Evolutionary conservation across 2,329 filamentous ascomycete genomes (phyloP), one percentile per base, ranked within the genome.

Genomic region (Blumeriella jaapii): DNA sequence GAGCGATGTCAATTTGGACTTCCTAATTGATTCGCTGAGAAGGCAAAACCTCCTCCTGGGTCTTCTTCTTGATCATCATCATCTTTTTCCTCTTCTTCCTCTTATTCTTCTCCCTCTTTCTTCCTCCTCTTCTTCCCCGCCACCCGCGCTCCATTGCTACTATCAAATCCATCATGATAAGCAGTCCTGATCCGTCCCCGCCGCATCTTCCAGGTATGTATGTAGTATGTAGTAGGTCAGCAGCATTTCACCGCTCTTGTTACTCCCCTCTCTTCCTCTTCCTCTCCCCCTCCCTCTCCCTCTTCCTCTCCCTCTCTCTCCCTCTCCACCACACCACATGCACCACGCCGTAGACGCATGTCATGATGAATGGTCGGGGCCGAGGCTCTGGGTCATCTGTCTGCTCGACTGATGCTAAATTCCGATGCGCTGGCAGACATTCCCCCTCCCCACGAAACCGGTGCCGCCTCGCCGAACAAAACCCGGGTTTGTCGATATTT

Each of bases 401-500:
- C 33, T 34, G 34, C 34, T 34, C 38, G 40, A 40, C 41, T 41
- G 39, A 34, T 31, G 11, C 26, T 27, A 27, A 27, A 3, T 11
- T 26, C 15, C 36, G 46, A 51, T 53, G 51, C 50, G 50, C 41
- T 52, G 51, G 51, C 50, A 52, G 48, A 35, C 26, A 29, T 29
- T 11, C 26, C 20, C 22, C 17, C 25, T 22, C 16, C 27, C 39
- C 38, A 45, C 48, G 41, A 48, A 26, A 32, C 34, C 29, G 44
- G 46, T 39, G 39, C 43, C 46, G 46, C 44, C 43, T 49, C 43
- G 41, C 44, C 41, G 42, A 40, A 37, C 39, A 48, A 46, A 32
- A 40, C 40, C 33, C 49, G 48, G 49, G 41, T 51, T 39, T 55
- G 52, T 44, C 45, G 50, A 32, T 55, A 52, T 42, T 54, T 52